Conservation (phyloP, 2,329 filamentous ascomycete genomes). For the Beauveria brongniartii region DNA sequence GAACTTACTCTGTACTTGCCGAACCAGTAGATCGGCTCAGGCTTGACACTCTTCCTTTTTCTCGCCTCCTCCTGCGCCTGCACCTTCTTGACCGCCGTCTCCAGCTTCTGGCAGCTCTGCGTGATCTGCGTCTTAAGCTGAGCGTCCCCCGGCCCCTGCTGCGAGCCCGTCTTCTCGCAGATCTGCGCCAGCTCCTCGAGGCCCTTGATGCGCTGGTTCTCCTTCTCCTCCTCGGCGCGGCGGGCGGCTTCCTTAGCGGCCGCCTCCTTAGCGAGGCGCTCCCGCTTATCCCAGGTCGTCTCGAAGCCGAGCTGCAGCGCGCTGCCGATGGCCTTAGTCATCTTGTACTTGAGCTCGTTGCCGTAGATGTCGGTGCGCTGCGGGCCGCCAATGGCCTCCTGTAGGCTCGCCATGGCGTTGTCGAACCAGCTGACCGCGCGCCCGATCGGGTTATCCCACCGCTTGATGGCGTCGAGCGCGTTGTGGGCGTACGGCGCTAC, state of each 20-base stretch:
- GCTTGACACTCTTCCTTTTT: too few relatives aligned
- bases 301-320: neutral
- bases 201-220: neutral
- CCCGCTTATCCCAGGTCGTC: neutral
- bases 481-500: too few relatives aligned
- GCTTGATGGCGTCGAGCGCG: too few relatives aligned
- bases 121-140: neutral
- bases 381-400: slow-evolving; percentile 5
- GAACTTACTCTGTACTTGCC: too few relatives aligned
- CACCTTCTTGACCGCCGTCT: neutral
- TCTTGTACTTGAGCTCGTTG: neutral
- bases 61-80: neutral
- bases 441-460: slow-evolving; percentile 1
- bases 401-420: neutral
- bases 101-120: neutral
- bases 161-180: neutral
- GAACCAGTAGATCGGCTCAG: too few relatives aligned
- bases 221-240: neutral
- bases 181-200: neutral
- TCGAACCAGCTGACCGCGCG: slow-evolving; percentile 7
- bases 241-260: neutral
- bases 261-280: neutral
- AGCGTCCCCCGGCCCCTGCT: neutral
- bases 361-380: neutral
- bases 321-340: neutral